Conservation (phyloP, 352 stramenopile species). For the Globisporangium splendens region DNA sequence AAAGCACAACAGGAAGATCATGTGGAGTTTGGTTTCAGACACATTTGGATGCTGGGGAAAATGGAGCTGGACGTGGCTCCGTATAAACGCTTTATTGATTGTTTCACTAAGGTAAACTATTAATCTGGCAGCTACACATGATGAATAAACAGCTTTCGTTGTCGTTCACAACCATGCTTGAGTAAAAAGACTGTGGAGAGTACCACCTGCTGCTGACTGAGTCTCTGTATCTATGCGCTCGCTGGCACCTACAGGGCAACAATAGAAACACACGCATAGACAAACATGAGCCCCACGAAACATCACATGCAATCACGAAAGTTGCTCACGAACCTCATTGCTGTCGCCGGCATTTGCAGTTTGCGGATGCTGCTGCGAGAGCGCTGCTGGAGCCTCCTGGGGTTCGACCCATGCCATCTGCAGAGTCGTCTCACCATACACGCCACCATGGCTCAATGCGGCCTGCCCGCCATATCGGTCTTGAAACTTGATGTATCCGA, state of each 20-base stretch:
- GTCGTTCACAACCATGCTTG: not conserved
- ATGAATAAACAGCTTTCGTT: not conserved
- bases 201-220: not conserved
- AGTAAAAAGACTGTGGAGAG: not conserved
- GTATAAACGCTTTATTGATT: not conserved
- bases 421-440: constrained; percentile 57
- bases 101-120: not conserved
- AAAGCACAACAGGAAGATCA: too few relatives aligned
- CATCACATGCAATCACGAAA: not conserved
- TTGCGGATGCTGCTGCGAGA: constrained; percentile 23
- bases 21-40: too few relatives aligned
- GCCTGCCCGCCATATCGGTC: constrained; percentile 74
- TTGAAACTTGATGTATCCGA: constrained; percentile 82
- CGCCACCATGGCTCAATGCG: constrained; percentile 51
- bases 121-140: not conserved
- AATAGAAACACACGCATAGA: not conserved
- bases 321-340: not conserved
- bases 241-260: constrained; percentile 18
- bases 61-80: not conserved
- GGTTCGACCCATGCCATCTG: constrained; percentile 64
- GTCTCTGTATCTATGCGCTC: constrained; percentile 18
- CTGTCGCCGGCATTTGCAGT: constrained; percentile 1
- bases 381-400: constrained; percentile 43
- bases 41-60: too few relatives aligned
- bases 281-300: not conserved